A percentile compares a stretch with the other conserved stretches of the same genome.
Evolutionary conservation across 1,284 basidiomycete species (phyloP).

Genomic region (Vanrija sp.): DNA sequence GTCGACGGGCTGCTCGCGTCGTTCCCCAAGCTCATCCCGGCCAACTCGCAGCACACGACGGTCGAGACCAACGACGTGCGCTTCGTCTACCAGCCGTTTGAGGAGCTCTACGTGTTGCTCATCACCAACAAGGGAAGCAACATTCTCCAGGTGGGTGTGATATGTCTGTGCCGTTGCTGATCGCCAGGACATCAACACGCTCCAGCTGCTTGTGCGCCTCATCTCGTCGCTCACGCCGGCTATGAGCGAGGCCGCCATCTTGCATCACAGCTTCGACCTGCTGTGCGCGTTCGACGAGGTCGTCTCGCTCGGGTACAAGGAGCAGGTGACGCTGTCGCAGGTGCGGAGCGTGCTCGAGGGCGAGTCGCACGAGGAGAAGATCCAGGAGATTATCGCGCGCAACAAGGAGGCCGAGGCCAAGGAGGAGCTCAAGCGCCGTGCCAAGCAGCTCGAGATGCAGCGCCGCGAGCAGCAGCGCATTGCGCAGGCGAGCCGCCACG

Average conservation of each 20-base stretch:
- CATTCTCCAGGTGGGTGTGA: constrained; percentile 69
- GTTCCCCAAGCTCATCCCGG: constrained; percentile 97
- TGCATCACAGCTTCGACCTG: constrained; percentile 89
- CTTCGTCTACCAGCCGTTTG: constrained; percentile 97
- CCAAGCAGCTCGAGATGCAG: constrained; percentile 98
- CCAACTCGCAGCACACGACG: constrained; percentile 94
- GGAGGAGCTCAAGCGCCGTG: constrained; percentile 96
- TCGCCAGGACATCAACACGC: constrained; percentile 85
- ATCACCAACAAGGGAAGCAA: constrained; percentile 98
- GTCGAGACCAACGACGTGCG: constrained; percentile 89
- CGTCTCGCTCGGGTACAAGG: constrained; percentile 88
- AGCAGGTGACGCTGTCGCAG: constrained; percentile 87
- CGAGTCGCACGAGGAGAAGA: constrained; percentile 99
- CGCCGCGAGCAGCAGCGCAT: constrained; percentile 85
- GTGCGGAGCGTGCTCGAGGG: constrained; percentile 91
- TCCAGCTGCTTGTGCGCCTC: constrained; percentile 89
- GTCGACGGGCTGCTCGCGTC: constrained; percentile 94
- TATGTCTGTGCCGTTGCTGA: neutral
- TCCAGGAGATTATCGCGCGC: constrained; percentile 97
- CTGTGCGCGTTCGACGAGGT: constrained; percentile 97
- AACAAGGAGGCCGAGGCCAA: constrained; percentile 99
- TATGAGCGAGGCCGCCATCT: constrained; percentile 78
- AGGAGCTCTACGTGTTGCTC: constrained; percentile 95
- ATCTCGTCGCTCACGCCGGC: constrained; percentile 85
- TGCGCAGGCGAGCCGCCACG: constrained; percentile 50